phyloP scores from a whole-genome alignment of 2,329 filamentous ascomycete species.

The Periglandula ipomoeae region DNA sequence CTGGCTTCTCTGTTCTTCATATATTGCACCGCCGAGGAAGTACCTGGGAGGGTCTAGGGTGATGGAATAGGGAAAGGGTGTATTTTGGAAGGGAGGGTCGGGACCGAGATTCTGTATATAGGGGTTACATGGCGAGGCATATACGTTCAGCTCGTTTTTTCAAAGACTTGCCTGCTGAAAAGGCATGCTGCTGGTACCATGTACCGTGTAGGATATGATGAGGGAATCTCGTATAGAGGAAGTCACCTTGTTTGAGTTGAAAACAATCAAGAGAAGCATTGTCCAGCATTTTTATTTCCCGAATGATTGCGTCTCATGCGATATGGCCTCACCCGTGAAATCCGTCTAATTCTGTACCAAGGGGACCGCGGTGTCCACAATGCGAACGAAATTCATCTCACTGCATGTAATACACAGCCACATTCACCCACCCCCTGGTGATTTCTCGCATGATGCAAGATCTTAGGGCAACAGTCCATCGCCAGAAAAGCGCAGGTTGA shows the following conservation, averaged over 20 bases:
- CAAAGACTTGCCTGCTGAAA: too few species aligned
- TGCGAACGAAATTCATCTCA: too few species aligned
- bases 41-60: neutral
- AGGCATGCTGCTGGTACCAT: neutral
- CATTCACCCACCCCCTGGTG: neutral
- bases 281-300: too few species aligned
- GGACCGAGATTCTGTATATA: neutral
- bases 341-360: too few species aligned
- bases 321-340: neutral
- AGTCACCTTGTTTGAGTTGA: neutral
- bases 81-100: neutral
- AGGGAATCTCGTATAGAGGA: neutral
- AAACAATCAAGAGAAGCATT: neutral
- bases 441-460: neutral
- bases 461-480: neutral
- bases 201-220: neutral
- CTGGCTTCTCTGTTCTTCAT: neutral
- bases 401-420: neutral
- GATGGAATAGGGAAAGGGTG: neutral
- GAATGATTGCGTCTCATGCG: too few species aligned
- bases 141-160: too few species aligned
- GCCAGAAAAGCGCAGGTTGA: neutral
- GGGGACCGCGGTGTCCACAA: too few species aligned
- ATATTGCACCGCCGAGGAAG: neutral
- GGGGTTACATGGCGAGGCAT: neutral